Evolutionary conservation across 306 rosid species (phyloP).

Genomic region (Datisca glomerata): DNA sequence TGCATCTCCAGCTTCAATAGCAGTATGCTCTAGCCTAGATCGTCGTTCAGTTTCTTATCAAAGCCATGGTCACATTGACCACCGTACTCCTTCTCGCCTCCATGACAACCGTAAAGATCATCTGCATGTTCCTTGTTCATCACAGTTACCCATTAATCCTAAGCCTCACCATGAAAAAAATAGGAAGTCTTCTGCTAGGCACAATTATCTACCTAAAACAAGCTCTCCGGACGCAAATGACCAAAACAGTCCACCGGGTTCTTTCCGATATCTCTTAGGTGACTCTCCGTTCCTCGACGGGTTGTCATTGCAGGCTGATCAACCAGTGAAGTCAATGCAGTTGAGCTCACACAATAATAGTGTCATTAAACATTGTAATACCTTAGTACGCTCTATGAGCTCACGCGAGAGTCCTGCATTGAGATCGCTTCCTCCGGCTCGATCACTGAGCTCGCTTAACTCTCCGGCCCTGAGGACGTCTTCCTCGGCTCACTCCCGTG

Average conservation of each 20-base stretch:
- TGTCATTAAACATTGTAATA: background rate
- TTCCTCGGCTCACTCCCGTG: slow-evolving; percentile 11
- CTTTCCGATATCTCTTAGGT: slow-evolving; percentile 9
- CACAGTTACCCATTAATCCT: slow-evolving; percentile 34
- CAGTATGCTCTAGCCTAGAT: slow-evolving; percentile 27
- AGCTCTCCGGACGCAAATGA: slow-evolving; percentile 8
- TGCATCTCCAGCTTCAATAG: slow-evolving; percentile 47
- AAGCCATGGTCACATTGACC: slow-evolving; percentile 10
- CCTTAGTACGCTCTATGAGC: slow-evolving; percentile 5
- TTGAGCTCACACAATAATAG: background rate
- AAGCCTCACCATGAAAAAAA: slow-evolving; percentile 27
- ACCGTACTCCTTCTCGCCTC: background rate
- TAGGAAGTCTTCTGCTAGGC: slow-evolving; percentile 14
- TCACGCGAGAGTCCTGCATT: slow-evolving; percentile 4
- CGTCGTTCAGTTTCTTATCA: slow-evolving; percentile 18
- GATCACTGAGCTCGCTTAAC: background rate
- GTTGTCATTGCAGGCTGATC: background rate
- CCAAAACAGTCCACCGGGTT: slow-evolving; percentile 4
- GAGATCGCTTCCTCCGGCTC: slow-evolving; percentile 7
- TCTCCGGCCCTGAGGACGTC: slow-evolving; percentile 4
- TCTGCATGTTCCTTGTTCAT: slow-evolving; percentile 38
- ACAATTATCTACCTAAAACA: slow-evolving; percentile 4
- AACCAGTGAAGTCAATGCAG: background rate
- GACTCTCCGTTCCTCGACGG: slow-evolving; percentile 5
- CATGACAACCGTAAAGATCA: background rate